These are phyloP conservation scores for Alternaria arborescens DNA, from an alignment of 2,329 filamentous ascomycete species.

Conservation along the genomic window DNA sequence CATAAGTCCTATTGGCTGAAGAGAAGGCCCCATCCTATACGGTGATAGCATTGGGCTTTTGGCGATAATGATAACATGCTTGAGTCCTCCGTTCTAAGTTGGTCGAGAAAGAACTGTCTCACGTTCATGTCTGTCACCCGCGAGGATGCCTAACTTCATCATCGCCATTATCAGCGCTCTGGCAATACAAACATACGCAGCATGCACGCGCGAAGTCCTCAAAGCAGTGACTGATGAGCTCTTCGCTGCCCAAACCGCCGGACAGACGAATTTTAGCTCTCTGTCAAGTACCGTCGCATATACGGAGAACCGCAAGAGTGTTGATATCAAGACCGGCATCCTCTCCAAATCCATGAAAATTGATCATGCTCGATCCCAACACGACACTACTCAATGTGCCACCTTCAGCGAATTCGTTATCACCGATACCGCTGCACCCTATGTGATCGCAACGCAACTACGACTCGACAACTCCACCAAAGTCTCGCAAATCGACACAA, in stretches of 20 bases:
- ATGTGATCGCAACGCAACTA: constrained; percentile 41
- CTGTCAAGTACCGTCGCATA: constrained; percentile 31
- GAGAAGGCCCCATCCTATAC: not conserved
- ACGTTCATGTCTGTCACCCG: too few relatives aligned
- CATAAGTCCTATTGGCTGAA: not conserved
- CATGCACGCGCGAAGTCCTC: constrained; percentile 34
- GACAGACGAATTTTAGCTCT: constrained; percentile 27
- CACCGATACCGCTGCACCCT: constrained; percentile 33
- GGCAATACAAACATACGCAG: constrained; percentile 20
- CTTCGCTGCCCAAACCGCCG: constrained; percentile 32
- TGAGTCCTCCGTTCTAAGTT: not conserved
- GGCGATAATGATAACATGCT: not conserved
- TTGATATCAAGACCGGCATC: constrained; percentile 28
- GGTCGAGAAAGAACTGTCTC: not conserved
- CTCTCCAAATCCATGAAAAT: constrained; percentile 36
- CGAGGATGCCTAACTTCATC: constrained; percentile 12
- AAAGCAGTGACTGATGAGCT: constrained; percentile 30
- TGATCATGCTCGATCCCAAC: constrained; percentile 36
- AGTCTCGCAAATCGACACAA: constrained; percentile 34
- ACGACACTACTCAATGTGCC: constrained; percentile 39
- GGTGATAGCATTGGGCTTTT: not conserved
- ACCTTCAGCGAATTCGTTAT: constrained; percentile 42
- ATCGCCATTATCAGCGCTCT: constrained; percentile 8
- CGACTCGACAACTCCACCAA: constrained; percentile 35
- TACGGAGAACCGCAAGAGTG: constrained; percentile 38